Evolutionary conservation across 1,284 basidiomycete genomes (phyloP).

Genomic region (Phlebopus sp.): DNA sequence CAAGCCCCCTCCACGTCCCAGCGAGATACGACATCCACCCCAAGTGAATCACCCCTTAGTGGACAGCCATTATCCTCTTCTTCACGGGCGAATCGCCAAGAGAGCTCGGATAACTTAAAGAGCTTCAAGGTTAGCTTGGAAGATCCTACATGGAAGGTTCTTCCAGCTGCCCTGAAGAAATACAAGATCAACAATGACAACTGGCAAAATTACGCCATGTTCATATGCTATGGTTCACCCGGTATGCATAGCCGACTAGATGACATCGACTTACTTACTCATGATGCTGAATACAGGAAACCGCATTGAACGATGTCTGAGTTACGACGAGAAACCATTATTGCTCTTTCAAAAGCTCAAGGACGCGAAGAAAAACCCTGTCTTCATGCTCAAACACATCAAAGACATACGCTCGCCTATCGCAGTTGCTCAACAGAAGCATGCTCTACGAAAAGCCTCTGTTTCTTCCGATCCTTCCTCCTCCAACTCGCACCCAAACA

Average conservation of each 20-base stretch:
- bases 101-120: conserved; percentile 76
- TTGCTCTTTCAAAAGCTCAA: conserved; percentile 97
- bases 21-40: conserved; percentile 27
- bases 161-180: conserved; percentile 97
- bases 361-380: conserved; percentile 94
- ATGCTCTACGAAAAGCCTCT: conserved; percentile 77
- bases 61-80: conserved; percentile 28
- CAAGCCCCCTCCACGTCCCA: conserved; percentile 23
- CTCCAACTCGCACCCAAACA: conserved; percentile 22
- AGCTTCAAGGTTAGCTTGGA: conserved; percentile 91
- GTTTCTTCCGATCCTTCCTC: conserved; percentile 25
- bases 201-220: conserved; percentile 98
- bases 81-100: conserved; percentile 49
- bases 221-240: conserved; percentile 94
- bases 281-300: conserved; percentile 45
- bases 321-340: conserved; percentile 97
- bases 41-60: conserved; percentile 33
- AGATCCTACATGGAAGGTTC: conserved; percentile 96
- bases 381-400: conserved; percentile 98
- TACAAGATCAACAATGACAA: conserved; percentile 99
- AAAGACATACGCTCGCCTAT: conserved; percentile 98
- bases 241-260: conserved; percentile 47
- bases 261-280: background rate
- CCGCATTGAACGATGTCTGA: conserved; percentile 89
- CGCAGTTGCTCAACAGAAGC: conserved; percentile 91